Evolutionary conservation across 371 early-diverging fungal species (phyloP).

Genomic region (Mortierella sp.): DNA sequence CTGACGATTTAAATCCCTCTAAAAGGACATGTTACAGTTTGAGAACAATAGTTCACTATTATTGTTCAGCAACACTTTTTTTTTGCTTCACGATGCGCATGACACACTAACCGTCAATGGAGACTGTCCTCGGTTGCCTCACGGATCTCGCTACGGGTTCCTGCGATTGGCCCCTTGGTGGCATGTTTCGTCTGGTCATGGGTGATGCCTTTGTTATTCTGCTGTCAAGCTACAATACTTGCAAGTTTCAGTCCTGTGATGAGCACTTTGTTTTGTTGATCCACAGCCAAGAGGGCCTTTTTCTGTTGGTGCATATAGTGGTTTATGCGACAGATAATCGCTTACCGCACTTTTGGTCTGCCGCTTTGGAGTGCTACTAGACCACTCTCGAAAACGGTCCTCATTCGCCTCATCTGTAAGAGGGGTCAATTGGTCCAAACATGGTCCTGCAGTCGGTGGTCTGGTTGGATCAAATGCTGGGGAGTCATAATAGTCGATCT

Average conservation of each 20-base stretch:
- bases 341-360: conserved; percentile 10
- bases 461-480: conserved; percentile 13
- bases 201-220: conserved; percentile 17
- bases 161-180: conserved; percentile 3
- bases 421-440: not conserved
- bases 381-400: conserved; percentile 13
- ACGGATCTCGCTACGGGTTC: not conserved
- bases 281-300: not conserved
- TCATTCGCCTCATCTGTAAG: conserved; percentile 16
- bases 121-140: conserved; percentile 1
- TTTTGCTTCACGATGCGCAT: not conserved
- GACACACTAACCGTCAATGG: conserved; percentile 24
- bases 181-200: conserved; percentile 3
- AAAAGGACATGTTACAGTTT: not conserved
- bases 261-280: no score
- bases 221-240: no score
- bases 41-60: no score
- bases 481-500: conserved; percentile 6
- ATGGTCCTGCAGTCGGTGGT: not conserved
- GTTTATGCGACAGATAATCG: not conserved
- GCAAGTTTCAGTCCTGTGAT: no score
- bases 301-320: not conserved
- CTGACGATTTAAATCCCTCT: conserved; percentile 13
- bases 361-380: conserved; percentile 22
- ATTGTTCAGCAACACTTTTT: not conserved